Base-by-base conservation (phyloP, 2,329 filamentous ascomycete species). In the Ophiostoma novo-ulmi region DNA sequence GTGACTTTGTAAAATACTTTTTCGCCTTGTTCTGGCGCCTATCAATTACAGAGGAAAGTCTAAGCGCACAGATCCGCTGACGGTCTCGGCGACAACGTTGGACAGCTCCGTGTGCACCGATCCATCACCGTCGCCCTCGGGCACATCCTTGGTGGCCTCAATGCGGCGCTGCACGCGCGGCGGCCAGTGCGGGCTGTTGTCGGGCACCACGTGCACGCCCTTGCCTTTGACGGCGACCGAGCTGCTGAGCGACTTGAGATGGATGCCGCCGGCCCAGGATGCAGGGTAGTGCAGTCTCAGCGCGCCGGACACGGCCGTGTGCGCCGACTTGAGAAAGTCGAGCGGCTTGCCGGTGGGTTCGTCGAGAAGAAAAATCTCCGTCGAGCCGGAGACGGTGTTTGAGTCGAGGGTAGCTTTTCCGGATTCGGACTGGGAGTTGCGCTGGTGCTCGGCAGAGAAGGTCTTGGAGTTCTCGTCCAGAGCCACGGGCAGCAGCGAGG, bases 241-340 rank as follows among this genome's bases (percentile, higher is more conserved):
- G 2, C 84, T 84, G 35, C 80, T 80, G 5, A 65, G 35, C 14
- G 20, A 82, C 76, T 79, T 70, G 14, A 82, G 80, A 11, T 72
- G 72, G 44, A 86, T 76, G 26, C 74, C 73, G 17, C 85, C 85
- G 73, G 82, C 81, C 85, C 85, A 87, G 2, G 80, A 77, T 31
- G 74, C 75, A 0, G 85, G 85, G 73, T 85, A 86, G 20, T 68
- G 72, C 31, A 87, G 77, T 17, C 74, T 75, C 67, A 85, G 74
- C 41, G 75, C 67, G 7, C 83, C 84, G 70, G 82, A 84, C 11
- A 83, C 80, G 58, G 81, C 81, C 31, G 72, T 77, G 77, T 87
- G 84, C 7, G 74, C 73, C 2, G 81, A 80, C 48, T 77, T 74
- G 5, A 87, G 76, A 39, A 77, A 75, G 67, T 77, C 74, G 75